Conservation (phyloP, 2,329 filamentous ascomycete species). For the Metarhizium sp. region DNA sequence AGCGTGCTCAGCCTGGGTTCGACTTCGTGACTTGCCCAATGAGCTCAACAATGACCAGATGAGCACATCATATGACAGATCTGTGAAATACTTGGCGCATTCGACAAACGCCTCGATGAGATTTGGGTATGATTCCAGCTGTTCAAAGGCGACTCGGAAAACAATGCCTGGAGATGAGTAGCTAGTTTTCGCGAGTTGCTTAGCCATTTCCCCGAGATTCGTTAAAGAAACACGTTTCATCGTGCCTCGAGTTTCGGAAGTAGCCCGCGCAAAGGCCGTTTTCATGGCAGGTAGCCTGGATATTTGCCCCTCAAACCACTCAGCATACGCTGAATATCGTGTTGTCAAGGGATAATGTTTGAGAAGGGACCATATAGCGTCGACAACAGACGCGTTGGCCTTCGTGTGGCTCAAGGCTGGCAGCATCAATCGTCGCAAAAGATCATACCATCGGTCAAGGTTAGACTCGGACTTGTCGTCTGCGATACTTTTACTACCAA, state of each 20-base stretch:
- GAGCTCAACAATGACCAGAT: conserved; percentile 85
- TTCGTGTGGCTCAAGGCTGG: conserved; percentile 82
- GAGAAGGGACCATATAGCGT: conserved; percentile 78
- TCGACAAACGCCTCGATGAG: conserved; percentile 92
- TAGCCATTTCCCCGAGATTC: conserved; percentile 78
- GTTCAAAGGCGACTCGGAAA: conserved; percentile 78
- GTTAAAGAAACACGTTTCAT: conserved; percentile 85
- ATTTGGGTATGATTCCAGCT: conserved; percentile 91
- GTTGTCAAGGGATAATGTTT: conserved; percentile 66
- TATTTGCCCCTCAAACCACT: conserved; percentile 78
- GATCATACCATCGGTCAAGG: conserved; percentile 68
- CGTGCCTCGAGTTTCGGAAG: conserved; percentile 70
- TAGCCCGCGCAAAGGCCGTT: conserved; percentile 66
- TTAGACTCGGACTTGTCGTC: conserved; percentile 65
- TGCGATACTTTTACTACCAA: conserved; percentile 66
- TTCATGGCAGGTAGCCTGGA: conserved; percentile 71
- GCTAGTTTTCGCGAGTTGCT: conserved; percentile 84
- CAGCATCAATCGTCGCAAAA: conserved; percentile 76
- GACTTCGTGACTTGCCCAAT: conserved; percentile 52
- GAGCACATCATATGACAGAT: conserved; percentile 84
- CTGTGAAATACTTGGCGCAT: conserved; percentile 88
- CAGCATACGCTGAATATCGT: conserved; percentile 82
- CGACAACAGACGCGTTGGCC: conserved; percentile 73
- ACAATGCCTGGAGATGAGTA: conserved; percentile 85
- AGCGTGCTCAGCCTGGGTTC: conserved; percentile 52